phyloP scores from a whole-genome alignment of 2,329 filamentous ascomycete genomes.

The Chaetothyriales sp. region DNA sequence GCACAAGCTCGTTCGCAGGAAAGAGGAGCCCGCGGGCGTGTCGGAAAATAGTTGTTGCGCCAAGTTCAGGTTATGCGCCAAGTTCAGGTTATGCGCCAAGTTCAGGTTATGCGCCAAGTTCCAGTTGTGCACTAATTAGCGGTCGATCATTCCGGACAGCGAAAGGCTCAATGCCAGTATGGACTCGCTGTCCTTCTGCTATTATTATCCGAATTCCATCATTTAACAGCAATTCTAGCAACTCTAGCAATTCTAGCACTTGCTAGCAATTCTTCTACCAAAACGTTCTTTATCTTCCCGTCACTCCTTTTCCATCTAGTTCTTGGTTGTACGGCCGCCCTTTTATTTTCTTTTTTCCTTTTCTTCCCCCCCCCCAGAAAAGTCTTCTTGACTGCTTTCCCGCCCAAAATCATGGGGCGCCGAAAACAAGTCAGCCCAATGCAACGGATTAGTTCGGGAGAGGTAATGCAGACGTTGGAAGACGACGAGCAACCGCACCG shows the following conservation, averaged over 20 bases:
- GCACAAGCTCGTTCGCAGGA: no score
- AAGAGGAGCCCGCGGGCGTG: no score
- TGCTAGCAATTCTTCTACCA: no score
- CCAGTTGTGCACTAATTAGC: no score
- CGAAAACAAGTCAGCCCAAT: conserved; percentile 54
- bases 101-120: no score
- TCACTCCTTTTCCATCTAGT: not conserved
- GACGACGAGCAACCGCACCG: conserved; percentile 20
- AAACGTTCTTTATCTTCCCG: not conserved
- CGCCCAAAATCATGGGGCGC: conserved; percentile 46
- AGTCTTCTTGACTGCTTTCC: not conserved
- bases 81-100: no score
- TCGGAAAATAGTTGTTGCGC: not conserved
- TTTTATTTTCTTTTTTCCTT: not conserved
- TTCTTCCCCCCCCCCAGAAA: not conserved
- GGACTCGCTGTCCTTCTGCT: not conserved
- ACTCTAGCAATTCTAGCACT: no score
- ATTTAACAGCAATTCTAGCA: no score
- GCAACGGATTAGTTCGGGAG: conserved; percentile 52
- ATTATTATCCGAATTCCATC: no score
- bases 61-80: no score
- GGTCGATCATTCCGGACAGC: no score
- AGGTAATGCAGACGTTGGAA: conserved; percentile 39
- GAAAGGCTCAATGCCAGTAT: no score
- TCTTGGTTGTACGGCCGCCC: not conserved